Base-by-base conservation (phyloP, 2,329 filamentous ascomycete genomes). In the Colletotrichum sansevieriae region DNA sequence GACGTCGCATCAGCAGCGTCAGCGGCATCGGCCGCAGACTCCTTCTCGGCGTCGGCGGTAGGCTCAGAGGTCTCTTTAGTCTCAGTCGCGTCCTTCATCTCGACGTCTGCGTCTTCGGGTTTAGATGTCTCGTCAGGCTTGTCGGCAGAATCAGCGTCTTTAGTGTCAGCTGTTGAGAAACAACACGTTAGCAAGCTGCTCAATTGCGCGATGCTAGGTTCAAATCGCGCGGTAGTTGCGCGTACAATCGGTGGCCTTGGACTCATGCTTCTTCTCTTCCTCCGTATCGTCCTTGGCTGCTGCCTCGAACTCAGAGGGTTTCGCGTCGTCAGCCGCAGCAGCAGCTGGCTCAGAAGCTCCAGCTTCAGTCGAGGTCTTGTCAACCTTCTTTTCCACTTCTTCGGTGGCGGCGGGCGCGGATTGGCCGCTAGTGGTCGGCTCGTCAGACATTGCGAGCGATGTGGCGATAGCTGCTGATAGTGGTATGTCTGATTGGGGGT, bases 61-160 rank as follows among this genome's bases (percentile, higher is more conserved):
- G 58, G 13, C 69, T 80, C 76, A 22, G 74, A 71, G 55, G 74
- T 76, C 74, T 81, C 78, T 63, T 80, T 78, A 71, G 62, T 22
- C 18, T 69, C 66, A 74, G 91, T 87, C 72, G 91, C 90, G 62
- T 93, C 91, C 84, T 90, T 90, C 25, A 91, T 92, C 77, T 95
- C 92, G 11, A 88, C 88, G 71, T 84, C 83, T 70, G 72, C 74
- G 62, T 81, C 80, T 41, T 69, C 66, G 35, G 76, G 77, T 52
- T 78, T 72, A 70, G 78, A 72, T 63, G 73, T 70, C 51, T 79
- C 76, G 67, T 74, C 69, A 15, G 76, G 55, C 57, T 77, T 77
- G 56, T 77, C 78, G 49, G 74, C 68, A 62, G 73, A 73, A 59
- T 77, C 75, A 68, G 74, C 59, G 35, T 69, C 63, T 52, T 76